Evolutionary conservation across 75 land plant genomes (phyloP).

Genomic region (Pinus albicaulis): DNA sequence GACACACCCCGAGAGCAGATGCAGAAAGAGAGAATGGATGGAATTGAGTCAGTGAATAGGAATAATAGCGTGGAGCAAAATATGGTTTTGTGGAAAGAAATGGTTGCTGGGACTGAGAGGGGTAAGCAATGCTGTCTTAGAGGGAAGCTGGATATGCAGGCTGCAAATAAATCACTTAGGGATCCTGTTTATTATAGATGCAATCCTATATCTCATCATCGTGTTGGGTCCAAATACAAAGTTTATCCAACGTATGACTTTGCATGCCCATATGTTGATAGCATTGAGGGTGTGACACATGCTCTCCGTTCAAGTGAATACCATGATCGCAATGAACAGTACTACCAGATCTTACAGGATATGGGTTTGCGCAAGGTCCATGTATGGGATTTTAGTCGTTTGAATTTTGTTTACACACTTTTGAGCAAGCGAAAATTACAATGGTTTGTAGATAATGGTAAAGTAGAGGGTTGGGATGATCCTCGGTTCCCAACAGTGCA

Average conservation of each 20-base stretch:
- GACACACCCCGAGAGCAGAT: conserved; percentile 93
- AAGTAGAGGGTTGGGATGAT: conserved; percentile 98
- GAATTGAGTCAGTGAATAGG: conserved; percentile 84
- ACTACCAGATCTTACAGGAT: conserved; percentile 69
- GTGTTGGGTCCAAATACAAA: conserved; percentile 87
- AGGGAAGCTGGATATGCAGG: conserved; percentile 92
- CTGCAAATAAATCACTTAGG: conserved; percentile 74
- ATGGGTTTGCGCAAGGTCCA: conserved; percentile 81
- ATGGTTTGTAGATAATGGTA: conserved; percentile 94
- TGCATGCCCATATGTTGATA: conserved; percentile 96
- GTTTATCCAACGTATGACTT: conserved; percentile 97
- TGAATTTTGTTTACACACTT: conserved; percentile 92
- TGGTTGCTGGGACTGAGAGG: conserved; percentile 75
- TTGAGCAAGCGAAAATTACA: conserved; percentile 97
- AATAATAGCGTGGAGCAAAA: conserved; percentile 65
- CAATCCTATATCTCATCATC: conserved; percentile 78
- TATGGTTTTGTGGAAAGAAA: conserved; percentile 82
- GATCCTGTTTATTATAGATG: conserved; percentile 97
- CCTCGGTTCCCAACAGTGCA: conserved; percentile 95
- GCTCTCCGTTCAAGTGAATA: conserved; percentile 94
- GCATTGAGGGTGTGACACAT: conserved; percentile 91
- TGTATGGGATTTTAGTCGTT: conserved; percentile 90
- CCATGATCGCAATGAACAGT: conserved; percentile 94
- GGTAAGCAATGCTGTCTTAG: conserved; percentile 79
- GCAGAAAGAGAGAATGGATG: conserved; percentile 92